Evolutionary conservation across 495 filamentous ascomycete species (phyloP), one percentile per base, ranked within the genome.

Genomic region (Lophiostoma macrostomum): DNA sequence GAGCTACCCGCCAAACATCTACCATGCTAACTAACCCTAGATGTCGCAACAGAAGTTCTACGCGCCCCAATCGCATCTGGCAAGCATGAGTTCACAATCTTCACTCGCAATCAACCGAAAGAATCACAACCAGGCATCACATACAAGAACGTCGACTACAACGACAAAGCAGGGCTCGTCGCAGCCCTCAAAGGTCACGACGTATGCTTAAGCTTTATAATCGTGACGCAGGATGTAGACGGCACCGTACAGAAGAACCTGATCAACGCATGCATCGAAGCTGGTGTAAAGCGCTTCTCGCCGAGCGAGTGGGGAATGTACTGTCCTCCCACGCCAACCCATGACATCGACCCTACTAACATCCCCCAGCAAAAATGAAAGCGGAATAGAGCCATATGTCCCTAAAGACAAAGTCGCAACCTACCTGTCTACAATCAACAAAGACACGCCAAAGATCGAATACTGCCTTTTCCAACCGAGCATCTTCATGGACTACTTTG

Each of bases 211-310:
- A 38, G 30, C 28, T 55, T 60, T 25, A 14, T 55, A 6, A 37
- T 55, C 28, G 30, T 46, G 4, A 25, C 36, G 4, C n/a, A 20
- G 16, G 50, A 67, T 34, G 43, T 20, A 10, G 53, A 49, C 7
- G 48, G 54, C 22, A 28, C 36, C 4, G 40, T 56, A 13, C 68
- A 72, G 61, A 50, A 56, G 30, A 61, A 56, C 10, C 30, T 73
- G 8, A 69, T 69, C 22, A 50, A 70, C 32, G 71, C 68, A 3
- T 63, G 66, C 29, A 42, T 70, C 27, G 16, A 31, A 28, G 67
- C 69, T n/a, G 66, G 66, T 5, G 70, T 73, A 5, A 47, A 60
- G 39, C 53, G 70, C 12, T 69, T 73, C 53, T 61, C 69, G 12
- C 71, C 71, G 2, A 54, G 55, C 27, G 71, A 73, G 35, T 73